Base-by-base conservation (phyloP, 371 early-diverging fungal genomes). In the Thermomucor indicae-seudaticae region DNA sequence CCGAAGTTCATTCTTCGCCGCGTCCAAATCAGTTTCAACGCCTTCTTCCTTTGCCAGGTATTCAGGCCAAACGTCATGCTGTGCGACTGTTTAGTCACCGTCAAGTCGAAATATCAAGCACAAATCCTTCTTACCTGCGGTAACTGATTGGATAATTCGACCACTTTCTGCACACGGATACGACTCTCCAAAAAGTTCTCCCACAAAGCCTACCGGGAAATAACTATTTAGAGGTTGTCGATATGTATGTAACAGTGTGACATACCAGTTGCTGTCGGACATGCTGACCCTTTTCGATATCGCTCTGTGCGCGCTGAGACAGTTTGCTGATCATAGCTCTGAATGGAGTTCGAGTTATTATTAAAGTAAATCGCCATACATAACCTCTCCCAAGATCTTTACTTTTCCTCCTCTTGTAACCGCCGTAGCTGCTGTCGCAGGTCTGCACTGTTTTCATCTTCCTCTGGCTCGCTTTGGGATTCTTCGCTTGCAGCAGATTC, bases 201-300 rank as follows among this genome's bases (percentile, higher is more conserved):
- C 91, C 93, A 96, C 24, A 96, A 62, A 4, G 78, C 69, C 81
- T 82, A 69, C 24, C 31, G 17, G 8, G 16, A 7, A 37, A 24
- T 31, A 11, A n/a, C 12, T 38, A 16, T 41, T 14, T 16, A 8
- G 6, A 14, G 32, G 35, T 6, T 24, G n/a, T 31, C n/a, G 10
- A 22, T 8, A 12, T 12, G 14, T 37, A 20, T 12, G 5, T 32
- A 7, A 24, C 10, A 29, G 6, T 20, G 23, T n/a, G 14, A 30
- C 49, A 53, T 62, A 67, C 68, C 53, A 76, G 43, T 58, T 83
- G 89, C 53, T 76, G 84, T 70, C 81, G 89, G 78, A 96, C 92
- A 54, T 94, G 91, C 30, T 78, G 74, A 19, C 97, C 96, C 57
- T 95, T 95, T 58, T 89, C 91, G 22, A 90, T 76, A 59, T 95